phyloP scores from a whole-genome alignment of 164 flowering plant species.

The Echeveria elegans region DNA sequence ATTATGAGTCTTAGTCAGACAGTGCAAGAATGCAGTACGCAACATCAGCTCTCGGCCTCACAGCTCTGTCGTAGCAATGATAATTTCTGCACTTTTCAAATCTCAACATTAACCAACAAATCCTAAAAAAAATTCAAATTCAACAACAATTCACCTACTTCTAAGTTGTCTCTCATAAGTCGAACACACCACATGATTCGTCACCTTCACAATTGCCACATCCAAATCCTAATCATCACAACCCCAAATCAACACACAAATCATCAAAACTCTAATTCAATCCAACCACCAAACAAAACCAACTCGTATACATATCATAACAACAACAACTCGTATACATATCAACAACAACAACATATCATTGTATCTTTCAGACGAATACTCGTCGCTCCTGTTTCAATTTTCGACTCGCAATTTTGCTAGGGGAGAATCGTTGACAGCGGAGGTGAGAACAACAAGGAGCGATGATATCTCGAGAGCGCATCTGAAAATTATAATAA shows the following conservation, averaged over 20 bases:
- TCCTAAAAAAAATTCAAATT: constrained; percentile 4
- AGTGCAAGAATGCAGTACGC: constrained; percentile 89
- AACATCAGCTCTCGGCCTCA: constrained; percentile 92
- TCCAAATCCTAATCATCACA: constrained; percentile 72
- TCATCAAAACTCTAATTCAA: not conserved
- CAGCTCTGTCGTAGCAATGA: constrained; percentile 65
- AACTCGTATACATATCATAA: not conserved
- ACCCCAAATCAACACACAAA: too few species aligned
- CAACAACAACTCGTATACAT: constrained; percentile 21
- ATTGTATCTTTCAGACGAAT: too few species aligned
- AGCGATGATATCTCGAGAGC: too few species aligned
- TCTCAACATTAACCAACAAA: not conserved
- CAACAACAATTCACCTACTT: constrained; percentile 36
- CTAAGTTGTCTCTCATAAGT: constrained; percentile 89
- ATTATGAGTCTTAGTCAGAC: constrained; percentile 73
- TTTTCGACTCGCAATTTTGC: too few species aligned
- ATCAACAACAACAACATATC: too few species aligned
- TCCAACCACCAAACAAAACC: not conserved
- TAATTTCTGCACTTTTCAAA: constrained; percentile 44
- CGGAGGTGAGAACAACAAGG: too few species aligned
- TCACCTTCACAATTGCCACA: constrained; percentile 95
- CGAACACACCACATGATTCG: constrained; percentile 89
- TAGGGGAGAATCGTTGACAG: too few species aligned
- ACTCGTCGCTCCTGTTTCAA: too few species aligned
- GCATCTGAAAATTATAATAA: too few species aligned